phyloP scores from a whole-genome alignment of 306 rosid genomes.

The Corylus americana region DNA sequence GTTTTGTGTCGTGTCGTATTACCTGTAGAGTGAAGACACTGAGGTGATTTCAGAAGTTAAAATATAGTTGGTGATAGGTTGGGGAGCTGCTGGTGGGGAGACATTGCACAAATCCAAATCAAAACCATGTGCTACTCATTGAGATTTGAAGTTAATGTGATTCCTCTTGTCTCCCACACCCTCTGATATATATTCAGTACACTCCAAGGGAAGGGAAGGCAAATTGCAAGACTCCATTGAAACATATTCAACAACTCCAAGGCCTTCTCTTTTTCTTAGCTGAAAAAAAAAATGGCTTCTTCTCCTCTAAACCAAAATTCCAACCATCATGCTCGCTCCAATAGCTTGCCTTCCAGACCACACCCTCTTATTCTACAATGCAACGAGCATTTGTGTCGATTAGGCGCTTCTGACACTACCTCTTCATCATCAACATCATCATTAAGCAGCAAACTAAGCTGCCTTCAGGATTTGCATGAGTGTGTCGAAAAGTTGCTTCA shows the following conservation, averaged over 20 bases:
- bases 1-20: not conserved
- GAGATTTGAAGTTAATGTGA: slow-evolving; percentile 27
- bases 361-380: slow-evolving; percentile 47
- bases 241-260: slow-evolving; percentile 18
- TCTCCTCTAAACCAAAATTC: slow-evolving; percentile 33
- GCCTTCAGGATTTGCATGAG: slow-evolving; percentile 46
- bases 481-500: slow-evolving; percentile 44
- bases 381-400: slow-evolving; percentile 39
- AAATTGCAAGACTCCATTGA: slow-evolving; percentile 14
- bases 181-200: slow-evolving; percentile 21
- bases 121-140: slow-evolving; percentile 12
- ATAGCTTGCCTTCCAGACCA: slow-evolving; percentile 47
- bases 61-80: slow-evolving; percentile 27
- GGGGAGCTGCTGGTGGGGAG: slow-evolving; percentile 34
- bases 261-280: not conserved
- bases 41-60: not conserved
- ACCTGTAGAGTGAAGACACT: not conserved
- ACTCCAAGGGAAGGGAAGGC: slow-evolving; percentile 7
- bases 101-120: slow-evolving; percentile 38
- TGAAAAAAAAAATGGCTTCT: slow-evolving; percentile 34
- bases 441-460: slow-evolving; percentile 29
- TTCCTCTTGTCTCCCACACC: slow-evolving; percentile 34
- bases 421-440: slow-evolving; percentile 30
- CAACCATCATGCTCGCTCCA: slow-evolving; percentile 44
- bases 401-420: slow-evolving; percentile 24